phyloP scores from a whole-genome alignment of 75 land plant genomes.

The Adiantum capillusveneris region DNA sequence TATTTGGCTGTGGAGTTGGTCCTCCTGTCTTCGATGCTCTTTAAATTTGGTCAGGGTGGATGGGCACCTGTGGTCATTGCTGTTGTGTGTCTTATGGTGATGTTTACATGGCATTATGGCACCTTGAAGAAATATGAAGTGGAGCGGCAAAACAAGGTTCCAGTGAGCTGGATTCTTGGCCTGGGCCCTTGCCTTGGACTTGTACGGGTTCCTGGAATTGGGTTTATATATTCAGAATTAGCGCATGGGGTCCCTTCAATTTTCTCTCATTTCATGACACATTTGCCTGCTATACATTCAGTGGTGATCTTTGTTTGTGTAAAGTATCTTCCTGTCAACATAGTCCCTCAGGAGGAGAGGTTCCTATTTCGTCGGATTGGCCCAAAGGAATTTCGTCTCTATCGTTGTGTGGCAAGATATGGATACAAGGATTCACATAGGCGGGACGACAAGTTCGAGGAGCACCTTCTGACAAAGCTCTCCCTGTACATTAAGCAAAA shows the following conservation, averaged over 20 bases:
- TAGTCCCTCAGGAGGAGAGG: constrained; percentile 41
- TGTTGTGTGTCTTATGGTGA: constrained; percentile 54
- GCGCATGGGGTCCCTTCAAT: constrained; percentile 50
- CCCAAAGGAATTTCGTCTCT: constrained; percentile 32
- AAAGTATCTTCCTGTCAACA: constrained; percentile 40
- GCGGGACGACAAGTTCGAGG: constrained; percentile 34
- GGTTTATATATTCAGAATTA: constrained; percentile 50
- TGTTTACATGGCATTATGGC: constrained; percentile 92
- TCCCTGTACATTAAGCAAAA: too few species aligned
- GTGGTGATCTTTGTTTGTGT: constrained; percentile 44
- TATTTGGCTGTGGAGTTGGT: constrained; percentile 56
- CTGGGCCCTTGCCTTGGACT: constrained; percentile 33
- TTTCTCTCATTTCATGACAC: constrained; percentile 50
- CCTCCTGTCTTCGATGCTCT: constrained; percentile 59
- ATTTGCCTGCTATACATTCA: constrained; percentile 52
- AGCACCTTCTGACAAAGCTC: constrained; percentile 28
- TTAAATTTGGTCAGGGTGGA: constrained; percentile 78
- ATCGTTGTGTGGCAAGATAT: constrained; percentile 47
- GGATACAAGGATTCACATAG: constrained; percentile 44
- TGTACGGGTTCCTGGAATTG: constrained; percentile 43
- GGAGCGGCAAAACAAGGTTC: constrained; percentile 45
- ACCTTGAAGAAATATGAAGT: too few species aligned
- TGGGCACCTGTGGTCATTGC: constrained; percentile 89
- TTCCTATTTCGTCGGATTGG: constrained; percentile 44
- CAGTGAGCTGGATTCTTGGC: constrained; percentile 20